Evolutionary conservation across 2,329 filamentous ascomycete species (phyloP).

Genomic region (Pezizomycotina sp.): DNA sequence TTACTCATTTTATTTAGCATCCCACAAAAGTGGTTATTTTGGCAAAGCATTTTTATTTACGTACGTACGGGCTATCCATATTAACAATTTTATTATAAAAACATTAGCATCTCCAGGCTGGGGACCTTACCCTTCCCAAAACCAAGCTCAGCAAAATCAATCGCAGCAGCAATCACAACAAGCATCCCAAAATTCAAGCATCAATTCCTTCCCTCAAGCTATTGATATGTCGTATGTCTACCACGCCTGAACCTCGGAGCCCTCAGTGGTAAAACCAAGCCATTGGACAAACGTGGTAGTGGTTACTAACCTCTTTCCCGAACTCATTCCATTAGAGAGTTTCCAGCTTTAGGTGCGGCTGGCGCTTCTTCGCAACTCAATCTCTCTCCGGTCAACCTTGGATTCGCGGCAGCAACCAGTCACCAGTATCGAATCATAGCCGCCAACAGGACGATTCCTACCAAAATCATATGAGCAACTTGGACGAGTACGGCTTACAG

Average conservation of each 20-base stretch:
- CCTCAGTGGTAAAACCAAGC: constrained; percentile 7
- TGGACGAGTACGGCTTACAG: no score
- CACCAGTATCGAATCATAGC: no score
- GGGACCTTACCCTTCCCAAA: constrained; percentile 6
- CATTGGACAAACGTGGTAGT: constrained; percentile 5
- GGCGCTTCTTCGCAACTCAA: no score
- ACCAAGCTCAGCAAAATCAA: constrained; percentile 9
- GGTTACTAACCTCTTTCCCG: constrained; percentile 4
- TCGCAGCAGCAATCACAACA: constrained; percentile 16
- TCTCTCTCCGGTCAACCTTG: no score
- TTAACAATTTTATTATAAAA: constrained; percentile 8
- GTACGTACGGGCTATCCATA: constrained; percentile 8
- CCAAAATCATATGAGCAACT: no score
- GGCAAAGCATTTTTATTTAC: constrained; percentile 14
- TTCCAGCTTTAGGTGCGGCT: neutral
- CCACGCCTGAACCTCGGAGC: constrained; percentile 6
- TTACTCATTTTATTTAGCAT: no score
- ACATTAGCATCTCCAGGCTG: constrained; percentile 7
- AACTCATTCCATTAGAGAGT: neutral
- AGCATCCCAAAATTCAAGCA: no score
- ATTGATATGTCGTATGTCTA: no score
- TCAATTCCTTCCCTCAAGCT: no score
- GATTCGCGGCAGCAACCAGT: no score
- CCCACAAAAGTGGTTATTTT: constrained; percentile 9
- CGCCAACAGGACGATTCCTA: no score